A percentile compares a stretch with the other conserved stretches of the same genome.
Conservation (phyloP, 768 basidiomycete species). For the Termitomyces sp. region DNA sequence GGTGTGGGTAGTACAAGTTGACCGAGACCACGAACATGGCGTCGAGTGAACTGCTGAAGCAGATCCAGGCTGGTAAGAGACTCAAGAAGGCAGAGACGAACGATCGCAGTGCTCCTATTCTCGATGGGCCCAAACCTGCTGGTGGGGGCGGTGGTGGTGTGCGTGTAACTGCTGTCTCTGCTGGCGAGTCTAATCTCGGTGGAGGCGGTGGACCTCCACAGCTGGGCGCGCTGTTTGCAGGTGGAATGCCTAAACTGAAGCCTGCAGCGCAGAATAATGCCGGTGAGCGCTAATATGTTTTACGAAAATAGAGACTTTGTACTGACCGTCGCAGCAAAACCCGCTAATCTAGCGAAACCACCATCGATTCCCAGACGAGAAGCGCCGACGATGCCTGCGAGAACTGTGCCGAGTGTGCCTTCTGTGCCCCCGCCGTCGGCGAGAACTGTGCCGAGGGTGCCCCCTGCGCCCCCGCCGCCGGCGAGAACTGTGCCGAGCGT, state of each 20-base stretch:
- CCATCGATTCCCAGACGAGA: constrained; percentile 56
- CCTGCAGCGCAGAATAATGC: constrained; percentile 59
- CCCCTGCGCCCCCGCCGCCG: too few relatives aligned
- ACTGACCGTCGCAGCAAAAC: constrained; percentile 39
- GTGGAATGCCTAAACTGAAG: constrained; percentile 88
- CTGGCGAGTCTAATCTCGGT: constrained; percentile 17
- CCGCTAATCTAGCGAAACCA: constrained; percentile 58
- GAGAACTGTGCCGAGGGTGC: background rate
- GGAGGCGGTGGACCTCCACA: constrained; percentile 52
- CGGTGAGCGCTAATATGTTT: constrained; percentile 33
- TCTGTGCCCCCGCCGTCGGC: background rate
- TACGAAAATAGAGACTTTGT: background rate
- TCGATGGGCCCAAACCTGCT: constrained; percentile 42
- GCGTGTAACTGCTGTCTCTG: constrained; percentile 26
- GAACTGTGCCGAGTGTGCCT: background rate
- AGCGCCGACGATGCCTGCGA: constrained; percentile 8
- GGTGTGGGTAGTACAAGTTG: background rate
- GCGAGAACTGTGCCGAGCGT: too few relatives aligned
- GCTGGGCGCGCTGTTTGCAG: constrained; percentile 81
- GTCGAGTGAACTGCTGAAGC: constrained; percentile 59
- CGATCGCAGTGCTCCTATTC: constrained; percentile 67
- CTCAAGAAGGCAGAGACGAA: constrained; percentile 81
- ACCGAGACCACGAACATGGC: constrained; percentile 43
- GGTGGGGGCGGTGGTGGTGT: constrained; percentile 37
- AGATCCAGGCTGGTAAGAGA: constrained; percentile 77